Evolutionary conservation across 352 stramenopile genomes (phyloP).

Genomic region (Phytophthora kernoviae): DNA sequence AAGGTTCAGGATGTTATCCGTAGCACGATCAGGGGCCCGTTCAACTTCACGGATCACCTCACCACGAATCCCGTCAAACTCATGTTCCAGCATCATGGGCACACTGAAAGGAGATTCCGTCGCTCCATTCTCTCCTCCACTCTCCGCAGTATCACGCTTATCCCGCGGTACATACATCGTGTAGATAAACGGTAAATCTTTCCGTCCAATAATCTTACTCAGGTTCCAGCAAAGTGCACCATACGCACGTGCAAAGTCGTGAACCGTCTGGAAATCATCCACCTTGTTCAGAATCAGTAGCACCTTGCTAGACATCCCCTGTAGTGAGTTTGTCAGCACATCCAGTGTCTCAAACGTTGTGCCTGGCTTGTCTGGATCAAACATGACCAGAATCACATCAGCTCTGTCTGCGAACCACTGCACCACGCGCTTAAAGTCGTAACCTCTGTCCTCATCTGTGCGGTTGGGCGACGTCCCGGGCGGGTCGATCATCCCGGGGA

Average conservation of each 20-base stretch:
- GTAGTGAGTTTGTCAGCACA: constrained; percentile 79
- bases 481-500: constrained; percentile 90
- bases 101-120: constrained; percentile 34
- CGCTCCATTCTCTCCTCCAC: constrained; percentile 7
- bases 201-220: constrained; percentile 87
- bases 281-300: constrained; percentile 90
- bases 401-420: constrained; percentile 87
- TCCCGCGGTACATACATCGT: constrained; percentile 88
- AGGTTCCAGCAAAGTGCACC: constrained; percentile 89
- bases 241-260: constrained; percentile 88
- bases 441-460: constrained; percentile 78
- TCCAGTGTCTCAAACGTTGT: constrained; percentile 90
- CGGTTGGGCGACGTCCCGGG: constrained; percentile 62
- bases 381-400: constrained; percentile 90
- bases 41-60: constrained; percentile 87
- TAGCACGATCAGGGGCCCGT: constrained; percentile 79
- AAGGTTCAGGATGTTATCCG: constrained; percentile 83
- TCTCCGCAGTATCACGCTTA: constrained; percentile 36
- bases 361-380: constrained; percentile 87
- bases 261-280: constrained; percentile 86
- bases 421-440: constrained; percentile 88
- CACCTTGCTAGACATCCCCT: constrained; percentile 81
- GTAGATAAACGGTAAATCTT: constrained; percentile 90
- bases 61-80: constrained; percentile 85
- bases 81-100: constrained; percentile 81